Base-by-base conservation (phyloP, 177 flowering plant genomes). In the Tripterygium wilfordii region DNA sequence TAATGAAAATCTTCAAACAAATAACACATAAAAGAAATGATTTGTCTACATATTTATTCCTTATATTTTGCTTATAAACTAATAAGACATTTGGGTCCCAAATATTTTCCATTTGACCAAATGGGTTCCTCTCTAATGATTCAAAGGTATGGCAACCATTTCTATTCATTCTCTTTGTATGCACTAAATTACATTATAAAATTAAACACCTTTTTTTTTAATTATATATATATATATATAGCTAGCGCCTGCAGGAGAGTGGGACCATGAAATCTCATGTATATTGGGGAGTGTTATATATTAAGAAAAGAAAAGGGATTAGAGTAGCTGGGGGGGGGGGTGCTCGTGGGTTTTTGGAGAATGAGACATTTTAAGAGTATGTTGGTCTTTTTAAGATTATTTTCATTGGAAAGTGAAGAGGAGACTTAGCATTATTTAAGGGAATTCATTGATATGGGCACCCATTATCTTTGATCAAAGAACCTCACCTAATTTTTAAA, bases 341-440 rank as follows among this genome's bases (percentile, higher is more conserved):
- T 78, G 80, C 79, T 77, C 87, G 89, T 80, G 95, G 83, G 89
- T 58, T 82, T 78, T 85, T 67, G 89, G 74, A 78, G 82, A 76
- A 68, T 57, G 87, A 69, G 83, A 74, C 74, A 58, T 46, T 44
- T 73, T 56, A n/a, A n/a, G n/a, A n/a, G n/a, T n/a, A n/a, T 83
- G 88, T 83, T 83, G 81, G 96, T 87, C 86, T 77, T 79, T 69
- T 49, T 51, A 77, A 77, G 70, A n/a, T n/a, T n/a, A n/a, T n/a
- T 81, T 52, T 79, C 76, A 60, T 80, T 54, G 90, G 85, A 65
- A 78, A 72, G 68, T 68, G 79, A 68, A 67, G 46, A 53, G 36
- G 44, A 39, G n/a, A 42, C 42, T 39, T 23, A 42, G 48, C 38
- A 43, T 52, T 51, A 21, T 48, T 51, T 52, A 42, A 49, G 51